phyloP scores from a whole-genome alignment of 768 basidiomycete genomes.

The Tephrocybe sp. region DNA sequence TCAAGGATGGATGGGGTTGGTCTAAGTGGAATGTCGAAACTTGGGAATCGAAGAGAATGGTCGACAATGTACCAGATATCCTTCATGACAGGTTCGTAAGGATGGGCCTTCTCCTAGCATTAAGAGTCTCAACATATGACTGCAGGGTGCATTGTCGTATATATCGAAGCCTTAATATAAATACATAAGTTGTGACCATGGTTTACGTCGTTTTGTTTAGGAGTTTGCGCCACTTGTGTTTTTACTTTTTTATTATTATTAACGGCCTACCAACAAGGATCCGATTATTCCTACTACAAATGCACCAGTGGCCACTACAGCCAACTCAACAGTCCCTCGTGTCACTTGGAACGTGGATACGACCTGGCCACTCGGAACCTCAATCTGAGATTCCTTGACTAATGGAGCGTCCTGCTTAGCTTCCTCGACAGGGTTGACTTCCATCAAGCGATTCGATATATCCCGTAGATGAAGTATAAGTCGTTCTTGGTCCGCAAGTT shows the following conservation, averaged over 20 bases:
- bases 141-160: constrained; percentile 52
- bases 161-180: constrained; percentile 43
- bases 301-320: constrained; percentile 33
- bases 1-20: constrained; percentile 70
- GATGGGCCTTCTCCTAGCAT: neutral
- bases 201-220: neutral
- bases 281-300: constrained; percentile 34
- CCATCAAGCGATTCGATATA: constrained; percentile 8
- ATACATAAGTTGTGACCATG: constrained; percentile 17
- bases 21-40: constrained; percentile 52
- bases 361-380: constrained; percentile 8
- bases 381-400: constrained; percentile 2
- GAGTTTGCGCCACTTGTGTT: neutral
- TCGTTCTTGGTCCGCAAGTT: constrained; percentile 44
- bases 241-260: constrained; percentile 18
- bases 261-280: constrained; percentile 28
- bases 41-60: constrained; percentile 43
- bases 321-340: constrained; percentile 15
- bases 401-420: constrained; percentile 4
- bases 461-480: constrained; percentile 15
- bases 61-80: constrained; percentile 40
- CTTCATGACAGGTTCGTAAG: constrained; percentile 43
- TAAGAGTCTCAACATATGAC: neutral
- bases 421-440: constrained; percentile 3
- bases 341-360: constrained; percentile 8